Evolutionary conservation across 257 asterid species (phyloP).

Genomic region (Primulina huaijiensis): DNA sequence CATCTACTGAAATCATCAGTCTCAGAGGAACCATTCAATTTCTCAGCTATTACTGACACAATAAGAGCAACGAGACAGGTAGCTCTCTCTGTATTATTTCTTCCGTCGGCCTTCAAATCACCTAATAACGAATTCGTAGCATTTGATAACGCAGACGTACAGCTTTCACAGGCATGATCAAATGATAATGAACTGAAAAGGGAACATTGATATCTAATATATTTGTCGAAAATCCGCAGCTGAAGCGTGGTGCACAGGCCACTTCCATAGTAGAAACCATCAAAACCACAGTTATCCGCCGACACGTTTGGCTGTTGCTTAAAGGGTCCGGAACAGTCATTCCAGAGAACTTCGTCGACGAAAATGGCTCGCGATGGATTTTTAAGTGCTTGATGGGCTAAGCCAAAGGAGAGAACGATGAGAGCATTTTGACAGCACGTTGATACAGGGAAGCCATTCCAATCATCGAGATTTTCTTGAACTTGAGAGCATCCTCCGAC

Average conservation of each 20-base stretch:
- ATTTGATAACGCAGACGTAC: constrained; percentile 32
- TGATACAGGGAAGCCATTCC: constrained; percentile 49
- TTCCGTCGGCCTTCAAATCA: constrained; percentile 5
- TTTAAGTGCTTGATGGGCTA: constrained; percentile 43
- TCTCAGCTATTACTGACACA: constrained; percentile 41
- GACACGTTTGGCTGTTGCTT: constrained; percentile 47
- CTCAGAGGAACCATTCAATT: constrained; percentile 25
- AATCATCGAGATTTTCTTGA: constrained; percentile 33
- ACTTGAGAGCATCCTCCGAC: constrained; percentile 52
- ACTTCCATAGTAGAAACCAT: constrained; percentile 32
- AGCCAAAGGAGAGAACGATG: constrained; percentile 37
- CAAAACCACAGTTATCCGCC: constrained; percentile 43
- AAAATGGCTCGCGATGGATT: constrained; percentile 33
- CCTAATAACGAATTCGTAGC: constrained; percentile 29
- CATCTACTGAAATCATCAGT: constrained; percentile 49
- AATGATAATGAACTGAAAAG: constrained; percentile 37
- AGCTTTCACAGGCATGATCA: constrained; percentile 43
- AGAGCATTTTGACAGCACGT: constrained; percentile 67
- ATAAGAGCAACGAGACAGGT: constrained; percentile 49
- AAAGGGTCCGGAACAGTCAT: constrained; percentile 35
- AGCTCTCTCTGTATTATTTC: constrained; percentile 31
- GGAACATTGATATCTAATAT: constrained; percentile 37
- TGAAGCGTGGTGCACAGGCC: constrained; percentile 39
- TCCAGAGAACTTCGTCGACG: constrained; percentile 42
- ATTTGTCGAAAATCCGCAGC: constrained; percentile 25